These are phyloP conservation scores for Glycine tomentella DNA, from an alignment of 306 rosid genomes.

Conservation along the genomic window DNA sequence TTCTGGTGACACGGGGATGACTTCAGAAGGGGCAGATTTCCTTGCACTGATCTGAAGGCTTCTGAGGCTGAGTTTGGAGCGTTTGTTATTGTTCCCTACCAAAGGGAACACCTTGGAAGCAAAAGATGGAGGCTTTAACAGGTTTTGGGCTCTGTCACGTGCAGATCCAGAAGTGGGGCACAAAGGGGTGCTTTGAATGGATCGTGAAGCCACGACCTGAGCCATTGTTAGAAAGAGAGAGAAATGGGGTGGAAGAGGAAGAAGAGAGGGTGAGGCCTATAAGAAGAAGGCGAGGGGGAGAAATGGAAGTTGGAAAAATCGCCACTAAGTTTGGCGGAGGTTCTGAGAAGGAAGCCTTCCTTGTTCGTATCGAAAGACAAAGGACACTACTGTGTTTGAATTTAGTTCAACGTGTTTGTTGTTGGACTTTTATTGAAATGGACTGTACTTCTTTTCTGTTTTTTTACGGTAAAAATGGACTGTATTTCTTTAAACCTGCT, in stretches of 20 bases:
- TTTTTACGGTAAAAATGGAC: no score
- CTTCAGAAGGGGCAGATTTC: constrained; percentile 63
- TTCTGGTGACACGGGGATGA: constrained; percentile 79
- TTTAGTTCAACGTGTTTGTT: neutral
- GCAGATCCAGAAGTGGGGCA: constrained; percentile 67
- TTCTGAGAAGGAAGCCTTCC: constrained; percentile 62
- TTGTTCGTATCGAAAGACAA: constrained; percentile 71
- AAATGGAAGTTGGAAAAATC: constrained; percentile 55
- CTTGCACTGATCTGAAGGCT: constrained; percentile 57
- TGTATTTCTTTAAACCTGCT: no score
- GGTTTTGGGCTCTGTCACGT: constrained; percentile 53
- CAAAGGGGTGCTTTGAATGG: constrained; percentile 66
- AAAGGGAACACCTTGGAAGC: constrained; percentile 49
- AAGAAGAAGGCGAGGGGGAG: neutral
- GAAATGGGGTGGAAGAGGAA: neutral
- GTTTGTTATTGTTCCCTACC: constrained; percentile 45
- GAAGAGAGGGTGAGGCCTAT: no score
- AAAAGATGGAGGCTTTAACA: constrained; percentile 59
- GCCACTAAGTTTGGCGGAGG: constrained; percentile 65
- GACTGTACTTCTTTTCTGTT: no score
- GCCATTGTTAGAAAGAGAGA: constrained; percentile 59
- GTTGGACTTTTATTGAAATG: no score
- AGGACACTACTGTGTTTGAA: neutral
- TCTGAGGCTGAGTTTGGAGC: constrained; percentile 38
- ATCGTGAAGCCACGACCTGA: constrained; percentile 79